Base-by-base conservation (phyloP, 2,329 filamentous ascomycete genomes). In the Fusarium abutilonis region DNA sequence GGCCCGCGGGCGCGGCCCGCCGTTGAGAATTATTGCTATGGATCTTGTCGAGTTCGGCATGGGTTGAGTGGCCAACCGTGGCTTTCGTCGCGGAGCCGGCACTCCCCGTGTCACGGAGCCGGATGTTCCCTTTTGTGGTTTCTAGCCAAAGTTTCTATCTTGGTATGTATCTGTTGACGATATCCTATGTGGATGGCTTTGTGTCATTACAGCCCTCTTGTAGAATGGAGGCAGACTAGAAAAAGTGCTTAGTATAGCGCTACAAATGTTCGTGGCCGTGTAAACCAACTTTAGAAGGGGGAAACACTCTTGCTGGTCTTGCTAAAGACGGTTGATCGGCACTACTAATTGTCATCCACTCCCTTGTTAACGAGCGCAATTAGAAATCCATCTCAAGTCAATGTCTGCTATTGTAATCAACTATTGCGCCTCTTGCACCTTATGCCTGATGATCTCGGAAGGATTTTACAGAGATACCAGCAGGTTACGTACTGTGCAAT, bases 401-500 rank as follows among this genome's bases (percentile, higher is more conserved):
- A 57, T 57, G 57, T 57, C 32, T 46, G 55, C 17, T 39, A 43
- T 50, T 56, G 60, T 39, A 41, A 63, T 64, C 21, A 29, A 60
- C 36, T 45, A 57, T 46, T 31, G 56, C 47, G 47, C 17, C 21
- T 47, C 8, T 17, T 19, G 13, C 13, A 15, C n/a, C 21, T 32
- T 14, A 28, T 49, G 38, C 36, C 17, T 38, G 40, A n/a, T n/a
- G 36, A 32, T 13, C 39, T 36, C 13, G 29, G 46, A 60, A 64
- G 50, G 55, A 64, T 48, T 61, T 41, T 42, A 42, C 45, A 50
- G 60, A 39, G n/a, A n/a, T n/a, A n/a, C n/a, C n/a, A 60, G 48
- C 55, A 60, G 54, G 60, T 35, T 64, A 64, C n/a, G n/a, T n/a
- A n/a, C n/a, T n/a, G n/a, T n/a, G n/a, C n/a, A 64, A 64, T 64